A percentile compares a stretch with the other conserved stretches of the same genome.
phyloP scores from a whole-genome alignment of 257 asterid genomes.

The Solanum chilense region DNA sequence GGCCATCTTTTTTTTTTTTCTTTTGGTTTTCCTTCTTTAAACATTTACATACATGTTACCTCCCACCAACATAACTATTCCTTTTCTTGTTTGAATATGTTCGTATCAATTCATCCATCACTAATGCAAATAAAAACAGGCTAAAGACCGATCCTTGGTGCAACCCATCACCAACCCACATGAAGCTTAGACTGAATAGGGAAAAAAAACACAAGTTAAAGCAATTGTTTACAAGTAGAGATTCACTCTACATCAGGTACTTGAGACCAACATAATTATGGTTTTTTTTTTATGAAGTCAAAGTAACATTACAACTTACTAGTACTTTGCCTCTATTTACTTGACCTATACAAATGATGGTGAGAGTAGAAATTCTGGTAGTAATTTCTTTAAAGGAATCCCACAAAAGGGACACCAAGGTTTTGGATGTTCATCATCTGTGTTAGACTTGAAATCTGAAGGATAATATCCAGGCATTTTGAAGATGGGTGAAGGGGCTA shows the following conservation, averaged over 20 bases:
- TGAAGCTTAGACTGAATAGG: not conserved
- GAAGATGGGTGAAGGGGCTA: slow-evolving; percentile 45
- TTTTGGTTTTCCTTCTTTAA: not conserved
- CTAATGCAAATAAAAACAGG: too few relatives aligned
- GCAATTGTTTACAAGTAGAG: not conserved
- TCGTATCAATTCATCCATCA: not conserved
- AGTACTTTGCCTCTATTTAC: not conserved
- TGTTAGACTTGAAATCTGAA: slow-evolving; percentile 27
- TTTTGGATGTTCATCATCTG: slow-evolving; percentile 13
- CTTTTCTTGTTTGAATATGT: not conserved
- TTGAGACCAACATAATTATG: not conserved
- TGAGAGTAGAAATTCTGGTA: slow-evolving; percentile 56
- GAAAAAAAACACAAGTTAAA: not conserved
- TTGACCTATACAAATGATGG: slow-evolving; percentile 42
- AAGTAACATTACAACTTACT: not conserved
- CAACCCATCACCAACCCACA: not conserved
- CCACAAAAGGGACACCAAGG: slow-evolving; percentile 90
- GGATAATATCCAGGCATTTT: slow-evolving; percentile 34
- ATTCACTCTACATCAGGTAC: not conserved
- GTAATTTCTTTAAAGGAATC: slow-evolving; percentile 61
- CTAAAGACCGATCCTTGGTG: not conserved
- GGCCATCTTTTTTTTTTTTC: not conserved
- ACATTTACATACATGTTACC: not conserved
- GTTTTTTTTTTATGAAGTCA: not conserved
- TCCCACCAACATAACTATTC: not conserved